Evolutionary conservation across 257 asterid species (phyloP), one percentile per base, ranked within the genome.

Genomic region (Nicotiana sylvestris): DNA sequence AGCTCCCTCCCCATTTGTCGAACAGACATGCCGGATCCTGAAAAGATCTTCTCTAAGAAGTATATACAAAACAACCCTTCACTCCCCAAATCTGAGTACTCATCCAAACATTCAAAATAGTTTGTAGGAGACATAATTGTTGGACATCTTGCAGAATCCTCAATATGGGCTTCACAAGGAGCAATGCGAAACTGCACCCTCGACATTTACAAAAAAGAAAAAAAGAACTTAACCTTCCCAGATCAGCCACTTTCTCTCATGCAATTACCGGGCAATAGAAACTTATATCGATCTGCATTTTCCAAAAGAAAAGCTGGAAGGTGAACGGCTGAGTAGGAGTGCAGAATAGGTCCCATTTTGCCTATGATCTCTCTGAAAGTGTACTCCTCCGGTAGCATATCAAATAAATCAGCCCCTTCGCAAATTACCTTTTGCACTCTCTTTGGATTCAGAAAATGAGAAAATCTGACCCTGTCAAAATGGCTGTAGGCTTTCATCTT

Each of bases 401-500:
- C 98, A 70, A 94, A 94, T 66, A 94, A 84, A 85, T 94, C 95
- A 9, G 90, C 89, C 30, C 98, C 98, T 74, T 91, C 87, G 85
- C 98, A 94, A 66, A 94, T 92, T 6, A 91, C 93, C 83, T 87
- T 87, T 83, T 92, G 98, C 39, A 94, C 88, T 89, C 98, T 89
- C 61, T 89, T 94, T 0, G 96, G 91, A 27, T 91, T 88, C 86
- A 94, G 81, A 79, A 91, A 94, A 85, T 85, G 94, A 58, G 94
- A 88, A 82, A 94, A 94, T 77, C 97, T 88, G 76, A 93, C 97
- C 51, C 98, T 83, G 67, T 93, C 98, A 43, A 90, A 88, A 77
- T 93, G 97, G 33, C 97, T 93, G 81, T 93, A 93, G 25, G 97
- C 97, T 82, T 89, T 93, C 94, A 93, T 94, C 91, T 94, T 94